phyloP scores from a whole-genome alignment of 2,329 filamentous ascomycete species.

The Colletotrichum ledebouriae region DNA sequence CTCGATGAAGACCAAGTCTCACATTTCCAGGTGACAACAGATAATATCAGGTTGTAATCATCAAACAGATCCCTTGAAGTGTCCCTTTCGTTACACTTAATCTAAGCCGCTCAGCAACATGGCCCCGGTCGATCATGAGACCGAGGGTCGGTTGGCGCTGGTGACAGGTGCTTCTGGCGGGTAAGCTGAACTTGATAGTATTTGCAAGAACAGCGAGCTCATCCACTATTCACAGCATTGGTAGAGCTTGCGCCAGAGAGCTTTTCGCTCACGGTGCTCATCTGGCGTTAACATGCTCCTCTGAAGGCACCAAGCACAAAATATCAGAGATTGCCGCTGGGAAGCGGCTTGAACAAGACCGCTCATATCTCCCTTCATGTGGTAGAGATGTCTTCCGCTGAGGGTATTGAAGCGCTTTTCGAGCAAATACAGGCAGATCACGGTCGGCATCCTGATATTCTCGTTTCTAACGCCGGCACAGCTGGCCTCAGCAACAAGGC shows the following conservation, averaged over 20 bases:
- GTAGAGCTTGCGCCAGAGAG: slow-evolving; percentile 68
- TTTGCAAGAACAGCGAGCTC: slow-evolving; percentile 15
- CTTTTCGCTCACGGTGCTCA: slow-evolving; percentile 65
- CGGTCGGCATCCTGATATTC: slow-evolving; percentile 69
- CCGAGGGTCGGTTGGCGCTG: slow-evolving; percentile 67
- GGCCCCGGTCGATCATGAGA: slow-evolving; percentile 54
- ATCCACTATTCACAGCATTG: slow-evolving; percentile 61
- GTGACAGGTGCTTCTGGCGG: slow-evolving; percentile 73
- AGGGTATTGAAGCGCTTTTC: slow-evolving; percentile 68
- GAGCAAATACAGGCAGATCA: slow-evolving; percentile 66
- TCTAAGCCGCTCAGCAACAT: slow-evolving; percentile 8
- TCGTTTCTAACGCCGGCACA: slow-evolving; percentile 74
- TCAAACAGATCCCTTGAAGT: too few species aligned
- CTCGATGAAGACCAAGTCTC: background rate
- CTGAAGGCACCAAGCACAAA: slow-evolving; percentile 26
- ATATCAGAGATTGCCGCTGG: slow-evolving; percentile 28
- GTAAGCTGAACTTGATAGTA: slow-evolving; percentile 52
- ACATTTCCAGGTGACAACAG: too few species aligned
- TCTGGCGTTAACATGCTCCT: slow-evolving; percentile 68
- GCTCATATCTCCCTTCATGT: slow-evolving; percentile 65
- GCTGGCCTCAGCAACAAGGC: slow-evolving; percentile 66
- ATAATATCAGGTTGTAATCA: too few species aligned
- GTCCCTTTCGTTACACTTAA: background rate
- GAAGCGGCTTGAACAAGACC: background rate
- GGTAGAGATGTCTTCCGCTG: slow-evolving; percentile 68